phyloP scores from a whole-genome alignment of 495 filamentous ascomycete genomes.

The Terfezia claveryi region DNA sequence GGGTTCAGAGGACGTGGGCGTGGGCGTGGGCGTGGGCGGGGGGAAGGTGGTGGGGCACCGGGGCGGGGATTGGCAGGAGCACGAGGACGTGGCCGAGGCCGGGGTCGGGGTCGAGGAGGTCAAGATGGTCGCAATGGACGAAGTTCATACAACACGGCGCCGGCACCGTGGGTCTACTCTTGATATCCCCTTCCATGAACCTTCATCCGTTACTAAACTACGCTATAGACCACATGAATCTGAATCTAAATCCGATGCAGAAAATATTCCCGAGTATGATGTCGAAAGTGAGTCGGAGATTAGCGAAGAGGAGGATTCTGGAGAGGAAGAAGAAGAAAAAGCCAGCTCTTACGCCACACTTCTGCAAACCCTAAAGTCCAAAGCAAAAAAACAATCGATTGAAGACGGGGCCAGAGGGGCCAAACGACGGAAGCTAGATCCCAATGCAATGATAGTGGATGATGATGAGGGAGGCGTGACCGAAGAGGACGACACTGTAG shows the following conservation, averaged over 20 bases:
- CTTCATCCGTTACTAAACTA: no score
- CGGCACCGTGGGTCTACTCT: constrained; percentile 1
- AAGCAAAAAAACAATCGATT: not conserved
- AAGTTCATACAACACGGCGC: constrained; percentile 6
- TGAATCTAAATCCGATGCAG: not conserved
- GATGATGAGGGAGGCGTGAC: constrained; percentile 19
- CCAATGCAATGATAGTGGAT: constrained; percentile 17
- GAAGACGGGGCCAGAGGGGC: not conserved
- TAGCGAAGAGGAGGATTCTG: constrained; percentile 1
- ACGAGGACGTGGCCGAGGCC: not conserved
- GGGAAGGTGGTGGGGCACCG: not conserved
- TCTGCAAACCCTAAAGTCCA: constrained; percentile 20
- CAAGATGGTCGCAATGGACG: constrained; percentile 14
- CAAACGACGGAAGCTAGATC: constrained; percentile 20
- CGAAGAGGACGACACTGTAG: constrained; percentile 8
- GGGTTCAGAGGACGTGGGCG: constrained; percentile 7
- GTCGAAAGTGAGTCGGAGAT: not conserved
- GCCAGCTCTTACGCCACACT: constrained; percentile 23
- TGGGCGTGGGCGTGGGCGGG: constrained; percentile 3
- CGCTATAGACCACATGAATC: no score
- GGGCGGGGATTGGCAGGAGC: not conserved
- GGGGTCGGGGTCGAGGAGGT: constrained; percentile 13
- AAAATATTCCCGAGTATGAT: not conserved
- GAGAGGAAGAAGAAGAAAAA: constrained; percentile 9
- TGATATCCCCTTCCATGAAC: no score